A percentile compares a stretch with the other conserved stretches of the same genome.
Evolutionary conservation across 2,329 filamentous ascomycete species (phyloP).

Genomic region (Aspergillus costaricaensis): DNA sequence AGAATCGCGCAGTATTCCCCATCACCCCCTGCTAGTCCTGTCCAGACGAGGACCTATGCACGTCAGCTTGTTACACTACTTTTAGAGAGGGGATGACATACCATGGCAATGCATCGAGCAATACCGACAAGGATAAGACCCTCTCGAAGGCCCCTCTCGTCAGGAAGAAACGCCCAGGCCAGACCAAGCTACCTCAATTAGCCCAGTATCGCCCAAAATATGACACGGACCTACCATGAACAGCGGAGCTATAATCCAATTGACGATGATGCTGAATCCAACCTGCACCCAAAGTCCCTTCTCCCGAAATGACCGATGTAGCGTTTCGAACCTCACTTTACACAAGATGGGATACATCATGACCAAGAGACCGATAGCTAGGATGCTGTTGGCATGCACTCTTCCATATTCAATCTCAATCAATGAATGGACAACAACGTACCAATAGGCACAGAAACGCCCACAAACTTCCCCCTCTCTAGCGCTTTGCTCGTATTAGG

Average conservation of each 20-base stretch:
- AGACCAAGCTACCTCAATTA: conserved; percentile 46
- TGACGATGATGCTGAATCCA: conserved; percentile 70
- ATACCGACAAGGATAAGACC: conserved; percentile 81
- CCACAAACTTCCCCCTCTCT: conserved; percentile 70
- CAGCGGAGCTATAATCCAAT: conserved; percentile 81
- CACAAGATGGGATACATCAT: conserved; percentile 96
- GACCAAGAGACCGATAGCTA: conserved; percentile 75
- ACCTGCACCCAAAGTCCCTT: conserved; percentile 74
- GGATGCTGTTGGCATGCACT: neutral
- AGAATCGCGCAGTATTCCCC: conserved; percentile 80
- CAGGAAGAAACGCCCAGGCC: conserved; percentile 56
- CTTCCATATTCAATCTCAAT: neutral
- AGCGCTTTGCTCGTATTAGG: conserved; percentile 60
- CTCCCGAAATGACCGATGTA: conserved; percentile 66
- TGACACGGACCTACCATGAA: conserved; percentile 64
- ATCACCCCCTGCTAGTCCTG: conserved; percentile 72
- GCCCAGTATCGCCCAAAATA: neutral
- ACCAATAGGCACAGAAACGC: conserved; percentile 68
- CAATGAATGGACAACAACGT: conserved; percentile 18
- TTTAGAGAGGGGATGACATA: conserved; percentile 34
- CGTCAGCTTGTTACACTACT: conserved; percentile 3
- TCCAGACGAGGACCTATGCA: conserved; percentile 70
- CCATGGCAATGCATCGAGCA: conserved; percentile 87
- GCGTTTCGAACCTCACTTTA: conserved; percentile 76
- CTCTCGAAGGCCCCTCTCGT: conserved; percentile 53